A percentile compares a stretch with the other conserved stretches of the same genome.
phyloP scores from a whole-genome alignment of 441 rosid genomes.

The Gossypium davidsonii region DNA sequence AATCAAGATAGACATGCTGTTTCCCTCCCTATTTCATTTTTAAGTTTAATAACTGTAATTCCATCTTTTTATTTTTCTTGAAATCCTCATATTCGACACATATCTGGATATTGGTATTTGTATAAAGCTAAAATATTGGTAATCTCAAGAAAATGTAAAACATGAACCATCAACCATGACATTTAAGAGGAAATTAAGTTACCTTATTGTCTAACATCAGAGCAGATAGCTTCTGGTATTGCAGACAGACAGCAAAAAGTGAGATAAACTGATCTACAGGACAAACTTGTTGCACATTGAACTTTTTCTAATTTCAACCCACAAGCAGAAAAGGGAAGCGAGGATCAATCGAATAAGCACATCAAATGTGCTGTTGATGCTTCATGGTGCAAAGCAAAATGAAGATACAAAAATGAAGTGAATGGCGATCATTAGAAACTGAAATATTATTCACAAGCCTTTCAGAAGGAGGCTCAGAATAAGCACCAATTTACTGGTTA shows the following conservation, averaged over 20 bases:
- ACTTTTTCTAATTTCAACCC: background rate
- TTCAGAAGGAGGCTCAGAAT: background rate
- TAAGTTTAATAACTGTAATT: background rate
- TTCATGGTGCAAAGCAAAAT: background rate
- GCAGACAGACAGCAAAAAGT: background rate
- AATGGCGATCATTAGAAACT: background rate
- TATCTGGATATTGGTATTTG: too few relatives aligned
- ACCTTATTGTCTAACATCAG: background rate
- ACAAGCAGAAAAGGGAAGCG: background rate
- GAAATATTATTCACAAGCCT: slow-evolving; percentile 3
- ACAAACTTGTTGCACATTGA: background rate
- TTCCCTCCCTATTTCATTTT: background rate
- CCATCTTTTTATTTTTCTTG: background rate
- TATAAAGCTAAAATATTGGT: background rate
- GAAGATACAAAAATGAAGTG: background rate
- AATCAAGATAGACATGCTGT: background rate
- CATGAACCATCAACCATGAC: background rate
- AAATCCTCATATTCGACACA: background rate
- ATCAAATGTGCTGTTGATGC: background rate
- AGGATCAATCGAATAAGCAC: background rate
- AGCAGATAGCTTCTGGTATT: background rate
- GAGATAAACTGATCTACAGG: background rate
- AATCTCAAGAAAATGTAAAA: background rate
- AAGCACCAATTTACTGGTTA: background rate
- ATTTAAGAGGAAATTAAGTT: background rate